phyloP scores from a whole-genome alignment of 1,139 yeast species.

The Blastobotrys apis region DNA sequence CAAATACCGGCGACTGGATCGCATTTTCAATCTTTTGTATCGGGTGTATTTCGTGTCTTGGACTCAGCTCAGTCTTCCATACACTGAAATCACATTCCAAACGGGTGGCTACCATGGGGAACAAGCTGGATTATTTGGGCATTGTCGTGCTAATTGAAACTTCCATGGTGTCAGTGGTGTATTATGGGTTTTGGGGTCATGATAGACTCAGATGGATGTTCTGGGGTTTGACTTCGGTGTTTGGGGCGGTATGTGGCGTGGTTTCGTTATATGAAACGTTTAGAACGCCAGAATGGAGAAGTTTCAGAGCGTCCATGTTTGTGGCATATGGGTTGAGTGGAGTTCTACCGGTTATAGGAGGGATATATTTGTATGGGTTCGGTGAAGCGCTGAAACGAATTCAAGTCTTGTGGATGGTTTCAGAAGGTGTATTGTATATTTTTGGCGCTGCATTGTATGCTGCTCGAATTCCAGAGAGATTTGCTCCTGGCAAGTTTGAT shows the following conservation, averaged over 20 bases:
- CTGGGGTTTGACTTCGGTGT: constrained; percentile 44
- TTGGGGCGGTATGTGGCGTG: constrained; percentile 61
- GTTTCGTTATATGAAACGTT: constrained; percentile 65
- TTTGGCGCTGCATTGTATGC: constrained; percentile 80
- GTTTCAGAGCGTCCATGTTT: constrained; percentile 74
- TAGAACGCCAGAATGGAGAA: constrained; percentile 65
- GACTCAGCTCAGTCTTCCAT: constrained; percentile 74
- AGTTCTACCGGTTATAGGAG: constrained; percentile 59
- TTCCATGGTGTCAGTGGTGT: constrained; percentile 66
- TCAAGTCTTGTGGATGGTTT: constrained; percentile 55
- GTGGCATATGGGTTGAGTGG: constrained; percentile 80
- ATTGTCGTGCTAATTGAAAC: constrained; percentile 72
- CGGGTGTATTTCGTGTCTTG: constrained; percentile 58
- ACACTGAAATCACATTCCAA: constrained; percentile 72
- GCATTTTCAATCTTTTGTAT: constrained; percentile 44
- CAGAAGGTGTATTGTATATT: constrained; percentile 72
- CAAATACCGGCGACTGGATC: constrained; percentile 43
- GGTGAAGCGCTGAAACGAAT: constrained; percentile 47
- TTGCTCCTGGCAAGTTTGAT: constrained; percentile 64
- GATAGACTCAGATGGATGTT: constrained; percentile 43
- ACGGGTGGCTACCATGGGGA: constrained; percentile 58
- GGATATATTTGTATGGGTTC: constrained; percentile 45
- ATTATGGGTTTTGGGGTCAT: constrained; percentile 46
- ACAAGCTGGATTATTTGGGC: constrained; percentile 82
- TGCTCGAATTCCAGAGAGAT: constrained; percentile 69